Evolutionary conservation across 768 basidiomycete genomes (phyloP), one percentile per base, ranked within the genome.

Genomic region (Trametes gibbosa): DNA sequence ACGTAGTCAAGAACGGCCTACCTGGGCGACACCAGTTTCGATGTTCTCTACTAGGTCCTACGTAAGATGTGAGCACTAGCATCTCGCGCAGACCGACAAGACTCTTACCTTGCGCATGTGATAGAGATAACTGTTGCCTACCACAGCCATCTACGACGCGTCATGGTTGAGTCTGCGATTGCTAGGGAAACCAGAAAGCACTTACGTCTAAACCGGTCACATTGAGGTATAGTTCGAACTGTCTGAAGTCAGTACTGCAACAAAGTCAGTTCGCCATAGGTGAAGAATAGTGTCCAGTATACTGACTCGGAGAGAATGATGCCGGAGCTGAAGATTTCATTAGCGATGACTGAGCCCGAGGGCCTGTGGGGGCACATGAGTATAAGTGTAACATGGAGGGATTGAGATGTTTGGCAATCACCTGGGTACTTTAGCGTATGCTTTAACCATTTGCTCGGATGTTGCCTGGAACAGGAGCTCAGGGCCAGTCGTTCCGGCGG

Each of bases 381-480:
- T 9, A 21, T 43, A 0, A 14, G 57, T 35, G 13, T 39, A 17
- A 14, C 17, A 34, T 37, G n/a, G 24, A 45, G 14, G 19, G 17
- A 5, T 42, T 9, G 2, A 24, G 39, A 53, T 13, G 56, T 42
- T 23, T 32, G 23, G 45, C 59, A 32, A 32, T 32, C 29, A 85
- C 90, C 89, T 79, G 2, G 94, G 92, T 0, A 92, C 92, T 65
- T 86, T 81, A 0, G 90, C 84, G 68, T 95, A 95, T 0, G 93
- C 95, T 48, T 88, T 80, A 5, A 97, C 90, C 95, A 98, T 97
- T 72, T 97, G 84, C 67, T 92, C 84, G 5, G 91, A 93, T 0
- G 95, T 98, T 0, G 95, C 96, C 77, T 98, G 96, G 78, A 98
- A 98, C 16, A 98, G 81, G 8, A 98, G 74, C 66, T 95, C 95